phyloP scores from a whole-genome alignment of 495 filamentous ascomycete species.

The Pyrenula aspistea region DNA sequence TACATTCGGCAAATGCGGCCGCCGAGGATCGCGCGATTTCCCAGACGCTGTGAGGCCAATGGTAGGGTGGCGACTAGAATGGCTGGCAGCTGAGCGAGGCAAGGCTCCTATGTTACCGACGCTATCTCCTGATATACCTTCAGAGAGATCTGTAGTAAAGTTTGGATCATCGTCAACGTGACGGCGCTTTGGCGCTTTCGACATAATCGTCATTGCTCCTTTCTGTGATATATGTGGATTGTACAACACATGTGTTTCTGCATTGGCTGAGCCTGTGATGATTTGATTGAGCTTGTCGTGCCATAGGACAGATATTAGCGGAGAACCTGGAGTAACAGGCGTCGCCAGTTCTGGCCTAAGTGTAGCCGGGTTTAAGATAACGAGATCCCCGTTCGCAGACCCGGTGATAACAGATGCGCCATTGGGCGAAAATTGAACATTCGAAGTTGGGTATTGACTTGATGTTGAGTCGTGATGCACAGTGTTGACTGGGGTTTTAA shows the following conservation, averaged over 20 bases:
- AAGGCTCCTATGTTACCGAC: slow-evolving; percentile 46
- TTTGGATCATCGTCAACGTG: slow-evolving; percentile 88
- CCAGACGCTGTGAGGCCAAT: slow-evolving; percentile 72
- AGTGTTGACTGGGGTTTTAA: slow-evolving; percentile 74
- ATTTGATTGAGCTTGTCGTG: slow-evolving; percentile 94
- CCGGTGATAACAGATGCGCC: slow-evolving; percentile 77
- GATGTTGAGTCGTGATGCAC: slow-evolving; percentile 75
- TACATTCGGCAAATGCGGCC: slow-evolving; percentile 69
- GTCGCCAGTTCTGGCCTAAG: slow-evolving; percentile 73
- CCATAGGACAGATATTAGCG: slow-evolving; percentile 79
- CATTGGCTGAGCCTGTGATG: slow-evolving; percentile 81
- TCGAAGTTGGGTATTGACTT: slow-evolving; percentile 66
- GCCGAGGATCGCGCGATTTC: slow-evolving; percentile 60
- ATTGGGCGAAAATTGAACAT: slow-evolving; percentile 80
- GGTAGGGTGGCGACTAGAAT: slow-evolving; percentile 54
- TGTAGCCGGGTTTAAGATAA: slow-evolving; percentile 88
- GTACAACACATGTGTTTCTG: slow-evolving; percentile 81
- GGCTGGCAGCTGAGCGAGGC: slow-evolving; percentile 34
- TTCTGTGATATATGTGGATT: slow-evolving; percentile 67
- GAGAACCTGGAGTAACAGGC: slow-evolving; percentile 68
- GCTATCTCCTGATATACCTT: slow-evolving; percentile 71
- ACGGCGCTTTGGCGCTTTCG: slow-evolving; percentile 81
- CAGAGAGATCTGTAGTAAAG: slow-evolving; percentile 67
- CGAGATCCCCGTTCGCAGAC: slow-evolving; percentile 72
- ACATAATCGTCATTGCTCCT: slow-evolving; percentile 84